Percentiles rank a stretch among this genome's conserved stretches.
Conservation (phyloP, 352 stramenopile species). For the Phytophthora pluvialis region DNA sequence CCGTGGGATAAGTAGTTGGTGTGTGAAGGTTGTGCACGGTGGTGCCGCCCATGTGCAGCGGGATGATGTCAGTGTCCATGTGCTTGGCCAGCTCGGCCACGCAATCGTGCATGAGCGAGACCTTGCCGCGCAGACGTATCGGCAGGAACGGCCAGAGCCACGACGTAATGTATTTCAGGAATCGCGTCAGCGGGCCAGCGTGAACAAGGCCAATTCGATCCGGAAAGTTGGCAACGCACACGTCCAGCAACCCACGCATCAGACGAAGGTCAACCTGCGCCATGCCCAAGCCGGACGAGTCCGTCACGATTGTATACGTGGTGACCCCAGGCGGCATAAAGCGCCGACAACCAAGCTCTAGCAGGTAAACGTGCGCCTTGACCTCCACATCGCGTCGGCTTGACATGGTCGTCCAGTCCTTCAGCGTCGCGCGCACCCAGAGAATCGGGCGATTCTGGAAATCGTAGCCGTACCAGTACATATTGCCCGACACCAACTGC, state of each 20-base stretch:
- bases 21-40: slow-evolving; percentile 47
- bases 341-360: slow-evolving; percentile 57
- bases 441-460: slow-evolving; percentile 70
- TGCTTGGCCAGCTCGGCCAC: slow-evolving; percentile 61
- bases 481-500: slow-evolving; percentile 55
- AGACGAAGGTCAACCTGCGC: slow-evolving; percentile 62
- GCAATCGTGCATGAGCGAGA: slow-evolving; percentile 69
- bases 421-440: slow-evolving; percentile 67
- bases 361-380: slow-evolving; percentile 61
- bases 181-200: slow-evolving; percentile 59
- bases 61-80: slow-evolving; percentile 64
- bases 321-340: slow-evolving; percentile 66
- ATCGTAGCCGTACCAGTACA: slow-evolving; percentile 83
- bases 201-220: slow-evolving; percentile 71
- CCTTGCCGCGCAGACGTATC: slow-evolving; percentile 53
- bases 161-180: slow-evolving; percentile 56
- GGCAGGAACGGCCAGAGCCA: slow-evolving; percentile 72
- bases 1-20: slow-evolving; percentile 19
- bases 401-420: slow-evolving; percentile 65
- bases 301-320: slow-evolving; percentile 69
- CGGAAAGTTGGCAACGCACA: slow-evolving; percentile 70
- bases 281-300: slow-evolving; percentile 54
- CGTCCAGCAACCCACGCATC: slow-evolving; percentile 67
- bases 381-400: slow-evolving; percentile 58
- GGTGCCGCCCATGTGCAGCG: slow-evolving; percentile 54